Conservation (phyloP, 2,329 filamentous ascomycete species). For the Aspergillus sp. region DNA sequence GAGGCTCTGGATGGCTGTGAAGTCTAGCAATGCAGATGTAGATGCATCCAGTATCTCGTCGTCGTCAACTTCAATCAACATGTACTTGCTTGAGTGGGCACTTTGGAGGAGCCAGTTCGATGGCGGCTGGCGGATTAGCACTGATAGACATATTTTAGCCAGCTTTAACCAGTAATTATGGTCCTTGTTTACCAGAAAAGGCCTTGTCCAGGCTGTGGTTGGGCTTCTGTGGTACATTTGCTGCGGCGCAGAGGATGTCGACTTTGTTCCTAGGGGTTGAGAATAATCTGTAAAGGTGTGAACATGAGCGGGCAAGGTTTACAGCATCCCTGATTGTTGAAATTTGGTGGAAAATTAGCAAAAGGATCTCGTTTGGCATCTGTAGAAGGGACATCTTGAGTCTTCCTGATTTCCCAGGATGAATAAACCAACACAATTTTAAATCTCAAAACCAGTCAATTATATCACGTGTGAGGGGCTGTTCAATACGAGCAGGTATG, state of each 20-base stretch:
- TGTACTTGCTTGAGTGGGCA: background rate
- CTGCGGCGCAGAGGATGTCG: background rate
- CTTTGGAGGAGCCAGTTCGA: background rate
- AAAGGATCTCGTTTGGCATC: slow-evolving; percentile 4
- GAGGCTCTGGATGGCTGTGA: background rate
- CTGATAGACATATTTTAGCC: background rate
- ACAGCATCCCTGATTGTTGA: background rate
- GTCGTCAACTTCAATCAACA: background rate
- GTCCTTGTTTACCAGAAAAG: background rate
- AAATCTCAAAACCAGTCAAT: too few relatives aligned
- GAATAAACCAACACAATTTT: too few relatives aligned
- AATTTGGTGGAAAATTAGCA: background rate
- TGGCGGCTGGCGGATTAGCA: background rate
- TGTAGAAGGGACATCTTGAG: background rate
- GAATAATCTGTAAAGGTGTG: background rate
- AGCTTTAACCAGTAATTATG: background rate
- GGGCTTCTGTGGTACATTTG: background rate
- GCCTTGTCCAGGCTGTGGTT: background rate
- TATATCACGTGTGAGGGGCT: too few relatives aligned
- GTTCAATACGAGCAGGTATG: too few relatives aligned
- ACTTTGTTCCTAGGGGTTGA: background rate
- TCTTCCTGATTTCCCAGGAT: too few relatives aligned
- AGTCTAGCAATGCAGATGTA: background rate
- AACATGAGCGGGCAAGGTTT: background rate
- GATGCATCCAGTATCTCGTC: background rate